phyloP scores from a whole-genome alignment of 306 rosid genomes.

The Dalbergia cochinchinensis region DNA sequence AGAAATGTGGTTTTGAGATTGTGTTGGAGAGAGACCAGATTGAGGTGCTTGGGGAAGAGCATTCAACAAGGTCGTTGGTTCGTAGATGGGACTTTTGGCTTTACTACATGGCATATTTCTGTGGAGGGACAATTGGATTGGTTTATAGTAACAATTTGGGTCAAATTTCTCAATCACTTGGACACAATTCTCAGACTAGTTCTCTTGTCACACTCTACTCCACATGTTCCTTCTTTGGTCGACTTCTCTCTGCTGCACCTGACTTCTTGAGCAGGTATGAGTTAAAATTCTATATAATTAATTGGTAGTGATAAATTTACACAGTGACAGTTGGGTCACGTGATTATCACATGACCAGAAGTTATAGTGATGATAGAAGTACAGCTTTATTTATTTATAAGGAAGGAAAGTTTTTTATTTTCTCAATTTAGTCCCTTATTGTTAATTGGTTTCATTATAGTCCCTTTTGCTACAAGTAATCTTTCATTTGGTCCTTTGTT shows the following conservation, averaged over 20 bases:
- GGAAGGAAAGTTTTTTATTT: too few species aligned
- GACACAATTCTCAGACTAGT: conserved; percentile 55
- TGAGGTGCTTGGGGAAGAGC: conserved; percentile 71
- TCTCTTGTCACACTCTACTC: conserved; percentile 84
- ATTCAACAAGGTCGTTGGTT: conserved; percentile 53
- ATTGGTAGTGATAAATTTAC: neutral
- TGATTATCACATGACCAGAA: too few species aligned
- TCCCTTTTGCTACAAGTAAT: too few species aligned
- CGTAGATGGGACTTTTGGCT: conserved; percentile 80
- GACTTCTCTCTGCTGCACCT: conserved; percentile 81
- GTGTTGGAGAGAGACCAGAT: conserved; percentile 58
- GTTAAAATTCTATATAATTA: neutral
- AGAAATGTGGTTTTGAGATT: conserved; percentile 46
- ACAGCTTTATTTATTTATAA: too few species aligned
- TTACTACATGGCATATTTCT: conserved; percentile 73
- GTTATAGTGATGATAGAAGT: too few species aligned
- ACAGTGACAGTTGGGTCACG: too few species aligned
- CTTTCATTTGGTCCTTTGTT: too few species aligned
- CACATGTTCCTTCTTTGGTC: conserved; percentile 88
- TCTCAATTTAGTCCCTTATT: too few species aligned
- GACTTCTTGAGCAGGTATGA: conserved; percentile 79
- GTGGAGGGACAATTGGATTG: conserved; percentile 88
- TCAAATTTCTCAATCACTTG: conserved; percentile 84
- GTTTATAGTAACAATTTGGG: conserved; percentile 89
- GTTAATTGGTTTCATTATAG: too few species aligned